Conservation (phyloP, 2,329 filamentous ascomycete genomes). For the Cytospora piceae region DNA sequence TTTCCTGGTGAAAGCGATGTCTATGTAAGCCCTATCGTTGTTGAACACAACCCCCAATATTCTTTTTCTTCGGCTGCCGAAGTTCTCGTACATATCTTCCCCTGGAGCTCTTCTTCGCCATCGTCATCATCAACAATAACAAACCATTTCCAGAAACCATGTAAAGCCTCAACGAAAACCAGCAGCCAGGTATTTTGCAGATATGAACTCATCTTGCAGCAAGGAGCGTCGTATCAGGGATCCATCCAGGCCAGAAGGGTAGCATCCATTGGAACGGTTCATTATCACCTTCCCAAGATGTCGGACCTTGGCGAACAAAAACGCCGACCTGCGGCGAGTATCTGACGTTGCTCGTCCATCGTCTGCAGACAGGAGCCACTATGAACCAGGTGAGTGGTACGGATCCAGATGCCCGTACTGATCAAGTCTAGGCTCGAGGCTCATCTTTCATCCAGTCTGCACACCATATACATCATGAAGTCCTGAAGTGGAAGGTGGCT, state of each 20-base stretch:
- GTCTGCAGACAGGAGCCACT: too few species aligned
- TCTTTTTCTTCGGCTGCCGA: background rate
- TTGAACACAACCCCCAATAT: background rate
- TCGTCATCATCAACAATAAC: background rate
- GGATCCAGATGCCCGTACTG: background rate
- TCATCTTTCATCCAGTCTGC: background rate
- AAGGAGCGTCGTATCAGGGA: background rate
- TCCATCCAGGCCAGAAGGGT: background rate
- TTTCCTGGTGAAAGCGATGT: too few species aligned
- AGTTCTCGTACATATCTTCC: background rate
- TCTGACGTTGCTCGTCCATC: slow-evolving; percentile 9
- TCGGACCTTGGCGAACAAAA: slow-evolving; percentile 16
- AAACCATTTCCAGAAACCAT: background rate
- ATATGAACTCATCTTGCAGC: slow-evolving; percentile 15
- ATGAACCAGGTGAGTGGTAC: background rate
- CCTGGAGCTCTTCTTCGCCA: too few species aligned
- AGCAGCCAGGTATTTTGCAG: background rate
- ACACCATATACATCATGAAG: background rate
- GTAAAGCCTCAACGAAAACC: background rate
- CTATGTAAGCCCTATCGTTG: too few species aligned
- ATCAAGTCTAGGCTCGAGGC: background rate
- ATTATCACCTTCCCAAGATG: slow-evolving; percentile 20
- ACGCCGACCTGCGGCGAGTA: slow-evolving; percentile 14
- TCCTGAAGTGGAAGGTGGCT: background rate
- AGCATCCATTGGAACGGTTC: background rate